Percentiles rank a stretch among this genome's conserved stretches.
These are phyloP conservation scores for Wallacemonas sp. DNA, from an alignment of 208 protist genomes.

Conservation along the genomic window DNA sequence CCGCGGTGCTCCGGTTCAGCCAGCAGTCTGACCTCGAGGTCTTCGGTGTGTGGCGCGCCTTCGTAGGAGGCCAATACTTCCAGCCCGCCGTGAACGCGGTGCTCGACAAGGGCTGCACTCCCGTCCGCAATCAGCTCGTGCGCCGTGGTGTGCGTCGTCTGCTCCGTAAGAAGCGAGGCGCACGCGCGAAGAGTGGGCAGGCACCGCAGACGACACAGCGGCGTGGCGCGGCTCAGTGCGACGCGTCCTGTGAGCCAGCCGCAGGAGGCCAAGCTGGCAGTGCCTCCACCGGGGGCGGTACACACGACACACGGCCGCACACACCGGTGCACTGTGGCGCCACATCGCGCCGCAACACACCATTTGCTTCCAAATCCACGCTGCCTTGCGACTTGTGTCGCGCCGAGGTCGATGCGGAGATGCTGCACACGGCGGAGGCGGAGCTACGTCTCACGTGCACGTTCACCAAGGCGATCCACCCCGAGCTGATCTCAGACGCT, in stretches of 20 bases:
- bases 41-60: slow-evolving; percentile 77
- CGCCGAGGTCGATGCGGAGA: slow-evolving; percentile 8
- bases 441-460: slow-evolving; percentile 55
- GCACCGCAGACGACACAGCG: slow-evolving; percentile 1
- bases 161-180: slow-evolving; percentile 21
- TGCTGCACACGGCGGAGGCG: slow-evolving; percentile 31
- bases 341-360: background rate
- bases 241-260: background rate
- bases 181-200: no score
- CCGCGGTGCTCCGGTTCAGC: slow-evolving; percentile 52
- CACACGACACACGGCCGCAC: no score
- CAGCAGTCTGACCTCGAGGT: slow-evolving; percentile 41
- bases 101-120: slow-evolving; percentile 64
- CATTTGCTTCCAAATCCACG: slow-evolving; percentile 1
- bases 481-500: slow-evolving; percentile 33
- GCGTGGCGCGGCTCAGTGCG: background rate
- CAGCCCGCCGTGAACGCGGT: slow-evolving; percentile 59
- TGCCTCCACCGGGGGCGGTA: no score
- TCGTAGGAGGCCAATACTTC: slow-evolving; percentile 79
- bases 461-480: slow-evolving; percentile 71
- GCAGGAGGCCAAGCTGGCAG: background rate
- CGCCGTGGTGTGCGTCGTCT: slow-evolving; percentile 42
- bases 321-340: no score
- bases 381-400: slow-evolving; percentile 18
- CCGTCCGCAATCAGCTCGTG: slow-evolving; percentile 68